Percentiles rank a stretch among this genome's conserved stretches.
Evolutionary conservation across 805 yeast genomes (phyloP).

Genomic region (Saccharomycopsis sp.): DNA sequence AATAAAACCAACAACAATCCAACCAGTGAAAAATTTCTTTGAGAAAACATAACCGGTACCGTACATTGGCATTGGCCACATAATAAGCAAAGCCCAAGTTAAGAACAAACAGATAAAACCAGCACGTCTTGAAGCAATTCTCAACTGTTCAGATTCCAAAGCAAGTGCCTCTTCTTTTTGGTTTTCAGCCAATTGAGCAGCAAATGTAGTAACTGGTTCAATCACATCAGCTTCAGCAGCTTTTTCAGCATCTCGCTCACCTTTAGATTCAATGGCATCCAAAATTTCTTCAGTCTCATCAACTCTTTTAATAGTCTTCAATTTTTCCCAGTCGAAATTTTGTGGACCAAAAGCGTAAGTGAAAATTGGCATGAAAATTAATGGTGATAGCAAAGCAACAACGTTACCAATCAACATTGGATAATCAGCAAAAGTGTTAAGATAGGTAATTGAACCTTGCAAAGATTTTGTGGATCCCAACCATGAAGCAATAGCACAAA

Average conservation of each 20-base stretch:
- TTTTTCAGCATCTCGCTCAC: conserved; percentile 22
- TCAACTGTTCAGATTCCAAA: conserved; percentile 47
- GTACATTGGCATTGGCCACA: conserved; percentile 96
- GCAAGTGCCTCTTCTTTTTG: conserved; percentile 28
- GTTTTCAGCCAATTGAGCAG: conserved; percentile 16
- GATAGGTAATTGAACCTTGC: conserved; percentile 38
- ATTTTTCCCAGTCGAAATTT: conserved; percentile 63
- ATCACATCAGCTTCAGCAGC: conserved; percentile 10
- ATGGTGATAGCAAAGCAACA: conserved; percentile 71
- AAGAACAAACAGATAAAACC: conserved; percentile 52
- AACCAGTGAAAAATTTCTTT: conserved; percentile 75
- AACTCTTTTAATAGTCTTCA: conserved; percentile 56
- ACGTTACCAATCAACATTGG: conserved; percentile 89
- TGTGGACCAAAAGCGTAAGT: conserved; percentile 61
- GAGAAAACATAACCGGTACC: conserved; percentile 74
- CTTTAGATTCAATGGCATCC: conserved; percentile 32
- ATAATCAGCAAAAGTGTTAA: conserved; percentile 69
- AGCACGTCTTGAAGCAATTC: conserved; percentile 55
- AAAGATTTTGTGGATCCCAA: conserved; percentile 40
- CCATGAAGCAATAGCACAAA: conserved; percentile 68
- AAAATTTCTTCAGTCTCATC: conserved; percentile 64
- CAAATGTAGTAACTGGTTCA: conserved; percentile 17
- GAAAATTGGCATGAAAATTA: conserved; percentile 56
- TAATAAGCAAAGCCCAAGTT: conserved; percentile 55
- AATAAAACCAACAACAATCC: conserved; percentile 76